phyloP scores from a whole-genome alignment of 2,329 filamentous ascomycete species.

The Daldinia eschscholtzii region DNA sequence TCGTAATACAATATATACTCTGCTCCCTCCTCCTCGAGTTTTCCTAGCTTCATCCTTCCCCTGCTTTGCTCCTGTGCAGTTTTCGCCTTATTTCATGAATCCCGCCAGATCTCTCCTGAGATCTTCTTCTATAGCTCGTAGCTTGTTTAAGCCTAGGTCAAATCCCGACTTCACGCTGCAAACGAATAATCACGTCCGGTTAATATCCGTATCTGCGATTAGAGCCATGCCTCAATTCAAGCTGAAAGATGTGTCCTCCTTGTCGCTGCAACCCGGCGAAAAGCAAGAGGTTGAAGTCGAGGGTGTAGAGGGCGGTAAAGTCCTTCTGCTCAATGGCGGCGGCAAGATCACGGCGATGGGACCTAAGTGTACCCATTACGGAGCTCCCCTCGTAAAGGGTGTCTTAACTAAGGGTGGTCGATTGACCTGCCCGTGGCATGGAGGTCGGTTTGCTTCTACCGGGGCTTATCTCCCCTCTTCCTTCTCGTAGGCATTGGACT shows the following conservation, averaged over 20 bases:
- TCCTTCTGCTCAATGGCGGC: slow-evolving; percentile 84
- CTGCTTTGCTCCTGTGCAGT: background rate
- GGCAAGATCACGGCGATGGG: slow-evolving; percentile 84
- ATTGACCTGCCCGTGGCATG: slow-evolving; percentile 96
- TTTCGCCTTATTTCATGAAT: slow-evolving; percentile 46
- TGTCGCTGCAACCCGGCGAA: slow-evolving; percentile 81
- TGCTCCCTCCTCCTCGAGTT: background rate
- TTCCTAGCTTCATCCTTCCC: background rate
- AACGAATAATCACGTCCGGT: slow-evolving; percentile 21
- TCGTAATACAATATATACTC: slow-evolving; percentile 23
- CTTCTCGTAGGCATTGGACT: background rate
- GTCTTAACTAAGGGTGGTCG: slow-evolving; percentile 85
- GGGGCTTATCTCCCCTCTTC: background rate
- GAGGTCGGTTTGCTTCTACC: slow-evolving; percentile 68
- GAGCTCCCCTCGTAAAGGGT: slow-evolving; percentile 88
- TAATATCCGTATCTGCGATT: slow-evolving; percentile 42
- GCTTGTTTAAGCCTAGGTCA: slow-evolving; percentile 23
- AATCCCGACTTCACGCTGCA: slow-evolving; percentile 10
- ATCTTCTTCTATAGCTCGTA: slow-evolving; percentile 30
- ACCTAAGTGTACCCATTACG: slow-evolving; percentile 90
- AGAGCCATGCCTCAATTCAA: slow-evolving; percentile 71
- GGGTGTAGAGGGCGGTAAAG: slow-evolving; percentile 86
- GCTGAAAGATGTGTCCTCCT: slow-evolving; percentile 80
- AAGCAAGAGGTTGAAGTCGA: slow-evolving; percentile 94
- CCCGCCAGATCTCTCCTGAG: slow-evolving; percentile 37